phyloP scores from a whole-genome alignment of 257 asterid genomes.

The Fraxinus americana region DNA sequence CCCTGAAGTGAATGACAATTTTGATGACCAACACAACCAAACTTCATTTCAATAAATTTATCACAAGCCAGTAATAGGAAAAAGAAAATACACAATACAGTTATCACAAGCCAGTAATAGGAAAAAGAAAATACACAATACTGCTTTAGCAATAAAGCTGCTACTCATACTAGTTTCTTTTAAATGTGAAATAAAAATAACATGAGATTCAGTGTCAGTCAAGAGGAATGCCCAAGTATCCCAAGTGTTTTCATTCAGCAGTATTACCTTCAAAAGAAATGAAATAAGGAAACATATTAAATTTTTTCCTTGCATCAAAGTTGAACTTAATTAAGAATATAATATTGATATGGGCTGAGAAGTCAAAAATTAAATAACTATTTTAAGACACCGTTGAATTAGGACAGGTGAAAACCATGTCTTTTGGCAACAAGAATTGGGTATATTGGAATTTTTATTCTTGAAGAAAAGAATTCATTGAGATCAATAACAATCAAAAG shows the following conservation, averaged over 20 bases:
- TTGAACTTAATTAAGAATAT: not conserved
- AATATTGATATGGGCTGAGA: not conserved
- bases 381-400: not conserved
- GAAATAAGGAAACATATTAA: not conserved
- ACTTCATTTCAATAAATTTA: conserved; percentile 1
- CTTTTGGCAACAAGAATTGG: not conserved
- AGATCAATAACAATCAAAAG: not conserved
- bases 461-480: not conserved
- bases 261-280: conserved; percentile 16
- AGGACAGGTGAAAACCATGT: not conserved
- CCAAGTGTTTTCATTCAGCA: not conserved
- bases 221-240: not conserved
- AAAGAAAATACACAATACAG: not conserved
- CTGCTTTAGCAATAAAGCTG: conserved; percentile 13
- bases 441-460: not conserved
- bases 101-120: not conserved
- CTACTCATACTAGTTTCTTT: conserved; percentile 4
- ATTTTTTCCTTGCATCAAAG: not conserved
- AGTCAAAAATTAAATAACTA: not conserved
- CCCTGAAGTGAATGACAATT: conserved; percentile 19
- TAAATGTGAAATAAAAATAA: not conserved
- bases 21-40: not conserved
- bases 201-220: not conserved
- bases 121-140: not conserved
- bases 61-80: not conserved